Evolutionary conservation across 1,284 basidiomycete species (phyloP), one percentile per base, ranked within the genome.

Genomic region (Cutaneotrichosporon curvatum): DNA sequence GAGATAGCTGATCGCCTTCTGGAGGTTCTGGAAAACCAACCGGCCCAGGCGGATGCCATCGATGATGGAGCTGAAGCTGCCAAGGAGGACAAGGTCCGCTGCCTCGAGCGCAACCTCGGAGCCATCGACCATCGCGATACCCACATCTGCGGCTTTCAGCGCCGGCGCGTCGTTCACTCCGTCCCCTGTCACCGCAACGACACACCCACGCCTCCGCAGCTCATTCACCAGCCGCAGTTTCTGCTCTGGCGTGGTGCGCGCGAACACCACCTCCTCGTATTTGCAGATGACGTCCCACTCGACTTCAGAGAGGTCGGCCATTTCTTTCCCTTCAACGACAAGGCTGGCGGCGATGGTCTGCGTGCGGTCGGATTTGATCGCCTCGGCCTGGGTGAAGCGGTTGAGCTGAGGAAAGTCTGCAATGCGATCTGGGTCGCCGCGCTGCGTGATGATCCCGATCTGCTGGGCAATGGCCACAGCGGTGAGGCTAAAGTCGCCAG

Each of bases 231-330:
- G 84, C 32, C 75, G 73, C 14, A 85, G 71, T 64, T 85, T 85
- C 64, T 82, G 81, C 61, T 84, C 80, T 0, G 83, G 83, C 0
- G 81, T 82, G 2, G 82, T 84, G 22, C 83, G 76, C 0, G 83
- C 81, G 51, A 85, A 85, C 7, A 85, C 82, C 45, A 85, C 75
- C 62, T 85, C 83, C 18, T 78, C 74, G 62, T 81, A 84, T 40
- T 75, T 61, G 32, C 74, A 74, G 18, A 77, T 69, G 36, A 67
- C 62, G 37, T 78, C 71, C 79, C 79, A 81, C 45, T 79, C 73
- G 4, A 56, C 38, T 18, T 74, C 64, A 4, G 64, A 68, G 60
- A 78, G 69, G 18, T 65, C 68, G 57, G 74, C 73, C 48, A 81
- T 65, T 47, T 81, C 79, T 9, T 71, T 55, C 4, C 80, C 79